Evolutionary conservation across 768 basidiomycete species (phyloP).

Genomic region (Brasilioporus rufonigricans): DNA sequence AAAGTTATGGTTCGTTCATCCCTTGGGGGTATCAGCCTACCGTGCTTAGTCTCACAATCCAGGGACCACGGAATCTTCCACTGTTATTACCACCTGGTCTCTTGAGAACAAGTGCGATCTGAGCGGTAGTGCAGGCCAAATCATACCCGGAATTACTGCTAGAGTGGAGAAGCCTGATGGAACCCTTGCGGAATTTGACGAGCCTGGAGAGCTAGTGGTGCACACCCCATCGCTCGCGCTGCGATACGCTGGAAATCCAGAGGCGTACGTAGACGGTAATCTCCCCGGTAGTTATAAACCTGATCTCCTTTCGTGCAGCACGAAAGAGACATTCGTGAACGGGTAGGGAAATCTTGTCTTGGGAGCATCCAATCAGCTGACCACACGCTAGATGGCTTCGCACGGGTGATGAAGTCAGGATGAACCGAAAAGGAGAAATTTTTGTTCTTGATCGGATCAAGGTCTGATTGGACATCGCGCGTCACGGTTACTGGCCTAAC

Average conservation of each 20-base stretch:
- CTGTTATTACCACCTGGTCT: constrained; percentile 48
- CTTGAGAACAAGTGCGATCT: constrained; percentile 43
- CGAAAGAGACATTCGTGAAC: constrained; percentile 60
- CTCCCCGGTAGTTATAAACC: background rate
- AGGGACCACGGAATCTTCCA: constrained; percentile 67
- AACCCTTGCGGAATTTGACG: constrained; percentile 50
- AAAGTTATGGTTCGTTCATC: constrained; percentile 51
- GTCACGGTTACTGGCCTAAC: background rate
- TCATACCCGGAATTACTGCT: constrained; percentile 56
- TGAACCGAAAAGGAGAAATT: constrained; percentile 59
- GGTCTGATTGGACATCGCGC: constrained; percentile 38
- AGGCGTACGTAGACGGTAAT: constrained; percentile 47
- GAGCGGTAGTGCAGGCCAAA: constrained; percentile 54
- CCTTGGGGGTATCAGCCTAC: background rate
- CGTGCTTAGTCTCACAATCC: background rate
- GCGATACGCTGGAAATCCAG: constrained; percentile 54
- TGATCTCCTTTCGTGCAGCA: constrained; percentile 37
- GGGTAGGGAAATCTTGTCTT: constrained; percentile 24
- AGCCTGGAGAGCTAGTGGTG: constrained; percentile 62
- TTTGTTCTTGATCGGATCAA: constrained; percentile 75
- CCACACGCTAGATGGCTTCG: constrained; percentile 52
- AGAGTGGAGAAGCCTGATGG: constrained; percentile 61
- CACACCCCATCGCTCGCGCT: constrained; percentile 59
- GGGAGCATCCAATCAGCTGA: background rate
- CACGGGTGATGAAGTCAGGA: constrained; percentile 68